phyloP scores from a whole-genome alignment of 2,329 filamentous ascomycete species.

The Aureobasidium zeae region DNA sequence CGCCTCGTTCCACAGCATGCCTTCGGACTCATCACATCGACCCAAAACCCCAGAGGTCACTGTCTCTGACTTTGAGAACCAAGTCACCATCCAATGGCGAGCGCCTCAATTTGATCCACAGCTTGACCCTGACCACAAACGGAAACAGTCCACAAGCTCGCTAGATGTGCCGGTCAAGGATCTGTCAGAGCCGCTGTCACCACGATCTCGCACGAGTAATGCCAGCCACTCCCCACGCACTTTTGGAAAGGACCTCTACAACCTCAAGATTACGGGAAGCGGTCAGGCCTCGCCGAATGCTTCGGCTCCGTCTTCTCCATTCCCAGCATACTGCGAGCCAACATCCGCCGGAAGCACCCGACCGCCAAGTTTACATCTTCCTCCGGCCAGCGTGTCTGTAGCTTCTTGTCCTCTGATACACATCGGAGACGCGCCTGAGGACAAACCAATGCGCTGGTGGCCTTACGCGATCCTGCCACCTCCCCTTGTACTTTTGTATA shows the following conservation, averaged over 20 bases:
- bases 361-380: slow-evolving; percentile 48
- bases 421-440: slow-evolving; percentile 32
- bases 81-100: not conserved
- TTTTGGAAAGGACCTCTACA: slow-evolving; percentile 30
- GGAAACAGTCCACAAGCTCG: not conserved
- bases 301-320: slow-evolving; percentile 48
- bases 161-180: not conserved
- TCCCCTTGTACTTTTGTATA: slow-evolving; percentile 60
- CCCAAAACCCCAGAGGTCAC: slow-evolving; percentile 8
- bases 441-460: slow-evolving; percentile 60
- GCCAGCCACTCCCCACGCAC: slow-evolving; percentile 23
- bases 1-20: slow-evolving; percentile 15
- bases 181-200: not conserved
- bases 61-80: slow-evolving; percentile 5
- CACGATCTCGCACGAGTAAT: not conserved
- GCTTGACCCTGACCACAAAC: not conserved
- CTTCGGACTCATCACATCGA: not conserved
- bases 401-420: slow-evolving; percentile 30
- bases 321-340: slow-evolving; percentile 54
- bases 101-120: not conserved
- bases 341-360: slow-evolving; percentile 37
- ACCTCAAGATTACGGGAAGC: slow-evolving; percentile 32
- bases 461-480: slow-evolving; percentile 64
- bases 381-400: slow-evolving; percentile 42
- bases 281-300: slow-evolving; percentile 21